A percentile compares a stretch with the other conserved stretches of the same genome.
Evolutionary conservation across 208 protist genomes (phyloP).

Genomic region (Angomonas deanei): DNA sequence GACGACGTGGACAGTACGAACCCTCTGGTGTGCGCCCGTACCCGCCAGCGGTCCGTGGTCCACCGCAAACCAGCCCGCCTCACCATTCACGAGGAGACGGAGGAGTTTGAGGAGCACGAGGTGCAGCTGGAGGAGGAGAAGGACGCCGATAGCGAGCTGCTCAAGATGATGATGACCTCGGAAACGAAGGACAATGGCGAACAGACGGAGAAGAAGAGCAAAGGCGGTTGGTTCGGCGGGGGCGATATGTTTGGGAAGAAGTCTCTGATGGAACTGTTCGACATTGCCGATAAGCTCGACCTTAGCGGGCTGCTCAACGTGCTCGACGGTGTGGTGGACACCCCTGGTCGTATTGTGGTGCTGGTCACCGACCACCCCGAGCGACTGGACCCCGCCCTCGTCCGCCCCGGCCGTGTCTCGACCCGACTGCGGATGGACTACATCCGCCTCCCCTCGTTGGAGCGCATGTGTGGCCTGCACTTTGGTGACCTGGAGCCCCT

Average conservation of each 20-base stretch:
- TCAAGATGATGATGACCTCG: constrained; percentile 14
- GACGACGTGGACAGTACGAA: constrained; percentile 76
- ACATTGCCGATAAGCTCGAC: constrained; percentile 58
- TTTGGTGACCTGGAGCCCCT: constrained; percentile 44
- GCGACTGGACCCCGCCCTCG: constrained; percentile 80
- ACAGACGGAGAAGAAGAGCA: constrained; percentile 3
- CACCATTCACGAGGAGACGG: constrained; percentile 10
- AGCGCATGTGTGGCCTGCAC: constrained; percentile 69
- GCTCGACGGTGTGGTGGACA: constrained; percentile 87
- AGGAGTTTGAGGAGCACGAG: constrained; percentile 6
- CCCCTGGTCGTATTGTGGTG: constrained; percentile 76
- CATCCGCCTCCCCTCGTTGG: constrained; percentile 40
- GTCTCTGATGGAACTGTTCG: constrained; percentile 34
- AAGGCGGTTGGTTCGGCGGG: not conserved
- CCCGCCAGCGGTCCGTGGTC: constrained; percentile 24
- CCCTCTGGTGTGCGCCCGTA: constrained; percentile 64
- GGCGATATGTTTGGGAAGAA: constrained; percentile 14
- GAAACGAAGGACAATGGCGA: constrained; percentile 9
- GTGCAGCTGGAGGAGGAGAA: not conserved
- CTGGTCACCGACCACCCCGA: constrained; percentile 87
- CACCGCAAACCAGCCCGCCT: constrained; percentile 17
- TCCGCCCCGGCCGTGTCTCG: constrained; percentile 84
- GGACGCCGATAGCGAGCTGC: not conserved
- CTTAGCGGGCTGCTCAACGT: constrained; percentile 87
- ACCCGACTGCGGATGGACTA: constrained; percentile 66